Base-by-base conservation (phyloP, 2,329 filamentous ascomycete genomes). In the Lanzia echinophila region DNA sequence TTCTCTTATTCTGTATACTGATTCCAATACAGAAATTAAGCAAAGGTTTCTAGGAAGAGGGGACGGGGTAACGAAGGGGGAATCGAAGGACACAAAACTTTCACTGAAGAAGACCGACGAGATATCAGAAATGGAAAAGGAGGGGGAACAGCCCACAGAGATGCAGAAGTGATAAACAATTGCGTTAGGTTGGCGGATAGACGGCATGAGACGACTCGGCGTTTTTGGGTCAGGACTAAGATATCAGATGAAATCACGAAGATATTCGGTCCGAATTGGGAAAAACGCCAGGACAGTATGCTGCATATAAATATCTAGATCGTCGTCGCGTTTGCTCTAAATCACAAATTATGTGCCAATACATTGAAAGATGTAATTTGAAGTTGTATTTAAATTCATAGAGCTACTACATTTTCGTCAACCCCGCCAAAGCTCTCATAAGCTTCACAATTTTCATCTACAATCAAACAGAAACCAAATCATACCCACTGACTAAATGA, bases 11-110 rank as follows among this genome's bases (percentile, higher is more conserved):
- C 13, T 31, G 42, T 19, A 48, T 50, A 34, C 60, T 63, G 47
- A 63, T 51, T 22, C 11, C 28, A 7, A 22, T 32, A 34, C 50
- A 69, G 67, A 69, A 47, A 62, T 69, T 15, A 58, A 65, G 50
- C 53, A 53, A n/a, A 58, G 65, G 56, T 65, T 64, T 47, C 65
- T 41, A 24, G 22, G 50, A 39, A 53, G 58, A 6, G 34, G 34
- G 2, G 11, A n/a, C 22, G 32, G 32, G 32, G 32, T 7, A 33
- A 33, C 13, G 32, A 44, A 44, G 22, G 3, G 22, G 22, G 12
- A 12, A 41, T 2, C 19, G 38, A 20, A 41, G 20, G 19, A 17
- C 4, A 4, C 17, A 41, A 41, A 19, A 20, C 5, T 20, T 3
- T 17, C 20, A 41, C 17, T 19, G 38, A n/a, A 41, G 20, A 17